Conservation (phyloP, 169 alveolate genomes). For the Eimeria brunetti region DNA sequence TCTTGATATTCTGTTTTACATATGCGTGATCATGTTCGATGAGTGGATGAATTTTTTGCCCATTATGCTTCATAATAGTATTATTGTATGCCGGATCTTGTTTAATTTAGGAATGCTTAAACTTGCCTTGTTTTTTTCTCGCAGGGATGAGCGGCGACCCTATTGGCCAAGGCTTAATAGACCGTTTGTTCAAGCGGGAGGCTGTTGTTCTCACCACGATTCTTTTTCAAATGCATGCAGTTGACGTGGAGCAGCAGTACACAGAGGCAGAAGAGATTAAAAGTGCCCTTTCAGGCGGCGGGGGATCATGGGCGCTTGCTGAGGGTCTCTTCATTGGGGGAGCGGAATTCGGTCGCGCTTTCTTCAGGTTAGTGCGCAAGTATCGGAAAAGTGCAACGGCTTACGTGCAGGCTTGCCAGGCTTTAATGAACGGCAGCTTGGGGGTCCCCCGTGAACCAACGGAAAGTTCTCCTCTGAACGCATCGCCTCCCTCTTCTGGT, state of each 20-base stretch:
- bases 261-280: conserved; percentile 31
- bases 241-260: conserved; percentile 38
- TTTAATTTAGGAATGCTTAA: too few relatives aligned
- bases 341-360: conserved; percentile 58
- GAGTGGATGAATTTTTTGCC: too few relatives aligned
- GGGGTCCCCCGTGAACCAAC: background rate
- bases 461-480: background rate
- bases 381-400: background rate
- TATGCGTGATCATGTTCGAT: too few relatives aligned
- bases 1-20: too few relatives aligned
- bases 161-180: conserved; percentile 32
- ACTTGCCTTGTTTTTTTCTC: background rate
- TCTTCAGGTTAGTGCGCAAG: background rate
- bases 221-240: conserved; percentile 73
- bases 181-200: conserved; percentile 34
- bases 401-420: conserved; percentile 12
- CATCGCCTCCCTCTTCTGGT: background rate
- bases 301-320: conserved; percentile 72
- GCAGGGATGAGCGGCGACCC: conserved; percentile 59
- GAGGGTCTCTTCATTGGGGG: conserved; percentile 73
- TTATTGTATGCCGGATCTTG: too few relatives aligned
- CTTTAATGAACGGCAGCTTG: background rate
- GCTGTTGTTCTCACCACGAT: conserved; percentile 69
- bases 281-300: conserved; percentile 40
- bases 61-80: too few relatives aligned